Percentiles rank a stretch among this genome's conserved stretches.
phyloP scores from a whole-genome alignment of 805 yeast species.

The Kuraishia floccosa region DNA sequence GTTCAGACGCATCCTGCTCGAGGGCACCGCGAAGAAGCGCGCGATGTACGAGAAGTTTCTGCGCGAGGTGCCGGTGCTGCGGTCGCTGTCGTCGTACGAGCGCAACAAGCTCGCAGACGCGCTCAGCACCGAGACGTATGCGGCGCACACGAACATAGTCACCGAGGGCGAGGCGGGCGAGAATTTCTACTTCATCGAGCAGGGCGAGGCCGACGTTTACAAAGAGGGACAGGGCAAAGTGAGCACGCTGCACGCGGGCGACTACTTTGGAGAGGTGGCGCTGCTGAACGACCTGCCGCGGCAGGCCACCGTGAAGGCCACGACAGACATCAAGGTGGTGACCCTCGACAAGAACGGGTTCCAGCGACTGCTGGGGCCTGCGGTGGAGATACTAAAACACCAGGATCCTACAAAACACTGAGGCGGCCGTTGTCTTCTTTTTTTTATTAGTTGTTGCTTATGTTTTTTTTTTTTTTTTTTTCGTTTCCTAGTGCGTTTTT shows the following conservation, averaged over 20 bases:
- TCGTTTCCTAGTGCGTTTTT: conserved; percentile 1
- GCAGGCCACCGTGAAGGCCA: conserved; percentile 84
- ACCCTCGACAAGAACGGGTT: conserved; percentile 87
- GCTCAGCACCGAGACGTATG: conserved; percentile 62
- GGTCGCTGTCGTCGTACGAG: conserved; percentile 64
- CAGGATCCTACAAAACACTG: conserved; percentile 64
- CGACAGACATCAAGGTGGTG: conserved; percentile 72
- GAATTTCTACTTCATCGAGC: conserved; percentile 62
- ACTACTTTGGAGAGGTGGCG: conserved; percentile 95
- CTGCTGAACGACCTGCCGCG: conserved; percentile 85
- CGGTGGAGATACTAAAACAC: conserved; percentile 74
- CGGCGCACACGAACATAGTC: conserved; percentile 64
- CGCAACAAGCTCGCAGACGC: conserved; percentile 94
- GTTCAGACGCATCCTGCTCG: conserved; percentile 82
- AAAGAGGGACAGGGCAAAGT: conserved; percentile 53
- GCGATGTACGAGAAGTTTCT: conserved; percentile 82
- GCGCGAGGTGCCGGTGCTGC: conserved; percentile 75
- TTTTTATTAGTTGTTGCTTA: not conserved
- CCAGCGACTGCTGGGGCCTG: conserved; percentile 90
- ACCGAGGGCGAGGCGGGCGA: conserved; percentile 82
- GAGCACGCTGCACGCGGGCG: conserved; percentile 60
- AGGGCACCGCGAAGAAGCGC: conserved; percentile 85
- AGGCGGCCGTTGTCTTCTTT: conserved; percentile 1
- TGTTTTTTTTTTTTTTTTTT: not conserved
- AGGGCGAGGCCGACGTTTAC: conserved; percentile 72